These are phyloP conservation scores for Allium fistulosum DNA, from an alignment of 106 monocot genomes.

Conservation along the genomic window DNA sequence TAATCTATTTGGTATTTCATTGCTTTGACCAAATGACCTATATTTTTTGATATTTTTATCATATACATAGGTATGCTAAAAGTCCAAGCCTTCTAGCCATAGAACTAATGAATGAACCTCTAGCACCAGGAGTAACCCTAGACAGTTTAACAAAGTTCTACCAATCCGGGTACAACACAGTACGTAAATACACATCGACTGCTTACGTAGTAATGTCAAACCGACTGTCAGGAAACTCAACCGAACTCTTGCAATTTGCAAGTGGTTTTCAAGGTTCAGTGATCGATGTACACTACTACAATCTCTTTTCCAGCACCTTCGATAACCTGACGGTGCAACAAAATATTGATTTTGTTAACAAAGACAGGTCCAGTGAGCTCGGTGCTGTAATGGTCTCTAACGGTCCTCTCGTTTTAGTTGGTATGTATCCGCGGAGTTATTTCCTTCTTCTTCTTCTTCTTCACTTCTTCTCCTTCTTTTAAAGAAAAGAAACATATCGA, in stretches of 20 bases:
- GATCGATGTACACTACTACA: constrained; percentile 84
- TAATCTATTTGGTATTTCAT: not conserved
- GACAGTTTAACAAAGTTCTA: constrained; percentile 57
- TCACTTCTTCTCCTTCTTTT: not conserved
- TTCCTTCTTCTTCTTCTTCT: not conserved
- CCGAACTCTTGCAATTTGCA: constrained; percentile 57
- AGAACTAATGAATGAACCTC: constrained; percentile 75
- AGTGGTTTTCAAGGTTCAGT: constrained; percentile 40
- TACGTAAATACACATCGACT: constrained; percentile 35
- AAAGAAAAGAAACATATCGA: not conserved
- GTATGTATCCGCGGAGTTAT: constrained; percentile 11
- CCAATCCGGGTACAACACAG: constrained; percentile 41
- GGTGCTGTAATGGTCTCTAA: constrained; percentile 22
- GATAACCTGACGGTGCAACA: constrained; percentile 31
- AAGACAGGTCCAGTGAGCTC: constrained; percentile 27
- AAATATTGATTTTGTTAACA: constrained; percentile 61
- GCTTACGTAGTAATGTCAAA: constrained; percentile 81
- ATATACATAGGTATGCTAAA: constrained; percentile 31
- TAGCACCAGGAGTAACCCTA: constrained; percentile 38
- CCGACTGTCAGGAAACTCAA: constrained; percentile 21
- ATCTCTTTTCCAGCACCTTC: constrained; percentile 34
- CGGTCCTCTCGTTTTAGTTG: constrained; percentile 59
- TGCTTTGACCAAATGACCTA: not conserved
- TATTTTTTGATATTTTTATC: not conserved
- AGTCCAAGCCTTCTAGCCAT: constrained; percentile 36